Base-by-base conservation (phyloP, 1,284 basidiomycete species). In the Heterobasidion irregulare region DNA sequence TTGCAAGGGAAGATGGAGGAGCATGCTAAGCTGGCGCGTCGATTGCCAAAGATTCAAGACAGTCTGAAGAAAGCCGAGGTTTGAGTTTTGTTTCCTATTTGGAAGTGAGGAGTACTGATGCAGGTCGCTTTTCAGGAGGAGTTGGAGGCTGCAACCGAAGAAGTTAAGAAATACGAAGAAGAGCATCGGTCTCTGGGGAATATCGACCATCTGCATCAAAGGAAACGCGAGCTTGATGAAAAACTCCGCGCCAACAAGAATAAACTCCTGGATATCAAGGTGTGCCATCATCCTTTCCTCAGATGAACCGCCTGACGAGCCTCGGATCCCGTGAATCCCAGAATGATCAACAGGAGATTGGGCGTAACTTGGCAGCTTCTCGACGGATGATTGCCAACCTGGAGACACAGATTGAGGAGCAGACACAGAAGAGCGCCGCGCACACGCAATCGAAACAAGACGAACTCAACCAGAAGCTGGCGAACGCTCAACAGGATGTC, bases 391-490 rank as follows among this genome's bases (percentile, higher is more conserved):
- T 92, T 55, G 64, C 70, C 3, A 72, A 74, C 0, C 72, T 80
- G 45, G 70, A 83, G 5, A 59, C 64, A 10, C 72, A 80, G 54
- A 89, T 93, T 51, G 68, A 63, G 1, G 73, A 72, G 12, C 87
- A 89, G 66, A 72, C 74, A 18, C 69, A 69, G 43, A 80, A 82
- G 41, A 69, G 83, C 62, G 80, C 79, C 52, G 72, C 72, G 6
- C 75, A 81, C 59, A 80, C 79, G 2, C 80, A 86, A 59, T 77
- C 72, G 9, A 83, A 82, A 62, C 82, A 79, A 18, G 80, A 86
- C 49, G 78, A 81, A 58, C 73, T 73, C 2, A 74, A 76, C 47
- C 68, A 69, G 33, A 74, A 77, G 62, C 71, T 87, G 26, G 72
- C 79, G 0, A 68, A 68, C 13, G 77, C 79, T 15, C 68, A 68